phyloP scores from a whole-genome alignment of 345 rosid species.

The Dipteronia sinensis region DNA sequence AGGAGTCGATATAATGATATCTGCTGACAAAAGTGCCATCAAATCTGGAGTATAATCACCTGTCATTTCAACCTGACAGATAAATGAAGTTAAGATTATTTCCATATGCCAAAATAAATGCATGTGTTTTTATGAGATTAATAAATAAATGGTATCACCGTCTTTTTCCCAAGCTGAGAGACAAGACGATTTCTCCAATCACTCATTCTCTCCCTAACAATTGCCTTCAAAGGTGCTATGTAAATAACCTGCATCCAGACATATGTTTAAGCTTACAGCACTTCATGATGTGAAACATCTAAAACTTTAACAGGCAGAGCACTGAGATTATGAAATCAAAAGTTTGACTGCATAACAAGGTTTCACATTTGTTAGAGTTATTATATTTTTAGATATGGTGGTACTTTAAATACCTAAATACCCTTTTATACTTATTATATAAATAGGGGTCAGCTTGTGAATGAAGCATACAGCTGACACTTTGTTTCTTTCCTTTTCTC shows the following conservation, averaged over 20 bases:
- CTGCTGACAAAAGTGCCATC: constrained; percentile 97
- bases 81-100: constrained; percentile 10
- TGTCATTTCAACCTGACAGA: constrained; percentile 91
- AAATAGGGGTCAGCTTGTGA: no score
- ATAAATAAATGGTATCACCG: constrained; percentile 47
- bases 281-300: constrained; percentile 7
- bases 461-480: no score
- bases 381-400: no score
- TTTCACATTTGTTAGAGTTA: neutral
- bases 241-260: constrained; percentile 71
- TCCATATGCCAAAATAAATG: constrained; percentile 5
- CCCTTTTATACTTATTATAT: no score
- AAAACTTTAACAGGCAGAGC: neutral
- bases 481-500: no score
- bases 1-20: constrained; percentile 94
- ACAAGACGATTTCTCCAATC: constrained; percentile 94
- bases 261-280: constrained; percentile 10
- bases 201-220: constrained; percentile 95
- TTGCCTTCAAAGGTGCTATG: constrained; percentile 98
- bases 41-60: constrained; percentile 99
- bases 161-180: constrained; percentile 82
- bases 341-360: neutral
- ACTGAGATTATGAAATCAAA: neutral
- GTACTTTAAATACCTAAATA: no score
- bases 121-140: neutral